Evolutionary conservation across 768 basidiomycete genomes (phyloP).

Genomic region (Dioszegia crocea): DNA sequence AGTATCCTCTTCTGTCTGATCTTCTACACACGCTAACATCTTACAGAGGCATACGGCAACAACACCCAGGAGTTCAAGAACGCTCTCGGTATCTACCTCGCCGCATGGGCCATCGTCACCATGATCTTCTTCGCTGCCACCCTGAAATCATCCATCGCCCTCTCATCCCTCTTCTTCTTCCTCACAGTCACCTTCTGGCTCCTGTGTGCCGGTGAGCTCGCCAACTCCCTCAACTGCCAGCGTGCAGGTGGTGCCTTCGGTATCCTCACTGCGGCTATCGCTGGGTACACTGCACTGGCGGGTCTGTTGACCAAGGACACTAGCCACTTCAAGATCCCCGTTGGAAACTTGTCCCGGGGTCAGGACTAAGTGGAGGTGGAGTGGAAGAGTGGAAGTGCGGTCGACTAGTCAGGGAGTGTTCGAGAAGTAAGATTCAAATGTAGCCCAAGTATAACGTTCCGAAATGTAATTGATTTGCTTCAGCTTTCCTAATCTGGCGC

Average conservation of each 20-base stretch:
- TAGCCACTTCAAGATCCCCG: slow-evolving; percentile 46
- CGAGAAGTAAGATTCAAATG: neutral
- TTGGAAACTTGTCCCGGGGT: slow-evolving; percentile 36
- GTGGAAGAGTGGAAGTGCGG: neutral
- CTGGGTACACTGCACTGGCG: slow-evolving; percentile 49
- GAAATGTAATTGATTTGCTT: too few species aligned
- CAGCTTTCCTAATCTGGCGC: too few species aligned
- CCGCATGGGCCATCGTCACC: slow-evolving; percentile 40
- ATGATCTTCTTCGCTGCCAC: slow-evolving; percentile 54
- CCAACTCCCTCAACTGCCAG: slow-evolving; percentile 24
- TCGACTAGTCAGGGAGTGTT: too few species aligned
- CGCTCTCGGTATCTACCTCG: slow-evolving; percentile 44
- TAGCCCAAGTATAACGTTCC: neutral
- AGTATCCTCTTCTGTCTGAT: neutral
- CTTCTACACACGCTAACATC: too few species aligned
- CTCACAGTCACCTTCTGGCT: slow-evolving; percentile 56
- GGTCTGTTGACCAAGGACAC: slow-evolving; percentile 50
- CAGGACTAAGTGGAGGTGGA: neutral
- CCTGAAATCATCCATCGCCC: slow-evolving; percentile 56
- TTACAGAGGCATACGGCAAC: slow-evolving; percentile 20
- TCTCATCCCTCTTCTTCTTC: slow-evolving; percentile 57
- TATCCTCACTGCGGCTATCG: slow-evolving; percentile 47
- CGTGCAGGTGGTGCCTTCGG: slow-evolving; percentile 51
- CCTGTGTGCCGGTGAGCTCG: slow-evolving; percentile 51
- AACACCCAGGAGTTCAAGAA: slow-evolving; percentile 20